Conservation (phyloP, 2,329 filamentous ascomycete genomes). For the Sphaerostilbella broomeana region DNA sequence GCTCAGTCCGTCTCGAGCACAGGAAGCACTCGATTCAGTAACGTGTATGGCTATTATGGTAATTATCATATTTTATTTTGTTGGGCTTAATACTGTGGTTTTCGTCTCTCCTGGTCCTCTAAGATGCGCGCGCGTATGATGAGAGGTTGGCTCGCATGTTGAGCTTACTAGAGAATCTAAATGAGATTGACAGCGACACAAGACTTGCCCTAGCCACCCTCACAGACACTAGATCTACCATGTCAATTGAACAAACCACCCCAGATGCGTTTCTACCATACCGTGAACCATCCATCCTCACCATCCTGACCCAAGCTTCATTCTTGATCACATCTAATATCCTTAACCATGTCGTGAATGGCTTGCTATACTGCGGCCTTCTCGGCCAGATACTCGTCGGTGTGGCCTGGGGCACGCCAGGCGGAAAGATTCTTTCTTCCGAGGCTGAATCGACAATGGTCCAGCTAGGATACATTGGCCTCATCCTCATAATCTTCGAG, state of each 20-base stretch:
- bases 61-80: not conserved
- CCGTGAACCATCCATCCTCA: constrained; percentile 54
- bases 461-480: constrained; percentile 63
- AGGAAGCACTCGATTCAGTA: too few species aligned
- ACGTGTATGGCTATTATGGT: too few species aligned
- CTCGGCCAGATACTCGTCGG: constrained; percentile 67
- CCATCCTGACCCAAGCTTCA: constrained; percentile 53
- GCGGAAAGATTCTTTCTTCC: constrained; percentile 50
- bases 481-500: constrained; percentile 68
- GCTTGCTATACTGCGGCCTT: constrained; percentile 60
- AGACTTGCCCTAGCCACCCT: too few species aligned
- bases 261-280: too few species aligned
- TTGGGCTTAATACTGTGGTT: not conserved
- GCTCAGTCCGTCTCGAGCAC: too few species aligned
- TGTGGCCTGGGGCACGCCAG: constrained; percentile 63
- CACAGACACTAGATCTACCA: too few species aligned
- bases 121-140: too few species aligned
- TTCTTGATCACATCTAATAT: constrained; percentile 59
- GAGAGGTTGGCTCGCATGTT: too few species aligned
- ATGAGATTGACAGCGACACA: not conserved
- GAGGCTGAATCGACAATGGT: constrained; percentile 50
- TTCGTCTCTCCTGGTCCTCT: not conserved
- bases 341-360: constrained; percentile 51
- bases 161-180: too few species aligned
- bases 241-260: too few species aligned